Percentiles rank a stretch among this genome's conserved stretches.
phyloP scores from a whole-genome alignment of 208 protist species.

The Blastocrithidia nonstop region DNA sequence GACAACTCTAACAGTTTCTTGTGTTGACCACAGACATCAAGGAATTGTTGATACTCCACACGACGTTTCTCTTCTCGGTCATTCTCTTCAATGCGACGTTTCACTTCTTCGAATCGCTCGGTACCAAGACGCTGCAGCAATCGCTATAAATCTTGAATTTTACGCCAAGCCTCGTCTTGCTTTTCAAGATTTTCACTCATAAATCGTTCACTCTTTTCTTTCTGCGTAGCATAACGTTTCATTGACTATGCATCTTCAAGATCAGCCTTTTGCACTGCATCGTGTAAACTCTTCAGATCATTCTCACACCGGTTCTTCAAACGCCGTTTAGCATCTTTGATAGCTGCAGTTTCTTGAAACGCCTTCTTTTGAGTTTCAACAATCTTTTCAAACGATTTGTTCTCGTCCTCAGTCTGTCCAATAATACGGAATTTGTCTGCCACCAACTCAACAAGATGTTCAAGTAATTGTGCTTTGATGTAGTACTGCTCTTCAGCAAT shows the following conservation, averaged over 20 bases:
- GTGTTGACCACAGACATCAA: slow-evolving; percentile 47
- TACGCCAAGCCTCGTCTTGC: slow-evolving; percentile 54
- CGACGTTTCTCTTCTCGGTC: slow-evolving; percentile 54
- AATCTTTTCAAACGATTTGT: slow-evolving; percentile 33
- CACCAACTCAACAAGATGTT: slow-evolving; percentile 41
- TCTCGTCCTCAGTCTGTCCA: slow-evolving; percentile 45
- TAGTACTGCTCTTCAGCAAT: slow-evolving; percentile 64
- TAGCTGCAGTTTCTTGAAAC: slow-evolving; percentile 42
- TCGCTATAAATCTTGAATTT: slow-evolving; percentile 60
- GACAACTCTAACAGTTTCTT: slow-evolving; percentile 59
- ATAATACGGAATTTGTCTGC: slow-evolving; percentile 52
- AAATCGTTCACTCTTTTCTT: slow-evolving; percentile 42
- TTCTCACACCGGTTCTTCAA: slow-evolving; percentile 49
- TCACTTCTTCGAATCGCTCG: slow-evolving; percentile 64
- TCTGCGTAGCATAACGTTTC: slow-evolving; percentile 43
- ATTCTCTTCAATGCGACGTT: slow-evolving; percentile 64
- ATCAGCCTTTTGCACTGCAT: slow-evolving; percentile 51
- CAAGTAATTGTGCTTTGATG: slow-evolving; percentile 60
- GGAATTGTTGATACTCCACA: slow-evolving; percentile 71
- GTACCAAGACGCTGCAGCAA: slow-evolving; percentile 50
- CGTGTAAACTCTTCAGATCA: slow-evolving; percentile 49
- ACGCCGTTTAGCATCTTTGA: slow-evolving; percentile 47
- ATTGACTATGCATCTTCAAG: slow-evolving; percentile 52
- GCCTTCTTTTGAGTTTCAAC: slow-evolving; percentile 55
- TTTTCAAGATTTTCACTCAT: slow-evolving; percentile 38